Evolutionary conservation across 768 basidiomycete genomes (phyloP).

Genomic region (Arthromyces matolae): DNA sequence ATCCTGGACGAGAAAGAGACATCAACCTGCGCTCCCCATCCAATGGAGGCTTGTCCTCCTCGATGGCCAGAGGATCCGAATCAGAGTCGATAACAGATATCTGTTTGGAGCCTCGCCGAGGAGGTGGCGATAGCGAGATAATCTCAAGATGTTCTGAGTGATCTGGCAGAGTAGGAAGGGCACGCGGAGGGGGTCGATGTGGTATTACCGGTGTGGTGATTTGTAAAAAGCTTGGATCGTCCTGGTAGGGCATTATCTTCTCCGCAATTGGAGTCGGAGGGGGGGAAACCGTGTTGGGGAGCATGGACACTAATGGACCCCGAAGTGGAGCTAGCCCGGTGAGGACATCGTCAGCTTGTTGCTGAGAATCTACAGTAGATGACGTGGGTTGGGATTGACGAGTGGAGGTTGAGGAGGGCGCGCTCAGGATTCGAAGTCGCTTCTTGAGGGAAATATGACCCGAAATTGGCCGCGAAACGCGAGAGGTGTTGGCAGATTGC

Average conservation of each 20-base stretch:
- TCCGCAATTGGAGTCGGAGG: conserved; percentile 60
- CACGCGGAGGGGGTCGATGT: conserved; percentile 26
- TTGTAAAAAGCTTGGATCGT: conserved; percentile 62
- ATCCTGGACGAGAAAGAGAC: conserved; percentile 46
- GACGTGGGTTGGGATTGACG: conserved; percentile 23
- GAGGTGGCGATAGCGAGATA: conserved; percentile 58
- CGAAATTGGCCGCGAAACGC: conserved; percentile 36
- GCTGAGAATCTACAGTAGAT: not conserved
- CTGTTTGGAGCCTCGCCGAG: conserved; percentile 55
- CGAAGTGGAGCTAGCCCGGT: not conserved
- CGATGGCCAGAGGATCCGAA: conserved; percentile 17
- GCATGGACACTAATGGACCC: conserved; percentile 8
- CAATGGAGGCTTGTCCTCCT: conserved; percentile 24
- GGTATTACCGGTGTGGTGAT: conserved; percentile 46
- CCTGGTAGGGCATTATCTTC: conserved; percentile 48
- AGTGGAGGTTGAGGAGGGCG: conserved; percentile 40
- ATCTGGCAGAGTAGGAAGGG: conserved; percentile 24
- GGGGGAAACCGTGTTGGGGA: conserved; percentile 18
- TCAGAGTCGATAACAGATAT: conserved; percentile 33
- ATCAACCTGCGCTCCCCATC: conserved; percentile 30
- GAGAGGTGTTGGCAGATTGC: conserved; percentile 29
- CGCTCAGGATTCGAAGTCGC: conserved; percentile 65
- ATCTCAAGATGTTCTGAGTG: conserved; percentile 34
- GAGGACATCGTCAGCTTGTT: conserved; percentile 1
- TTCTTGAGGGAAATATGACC: conserved; percentile 51